Base-by-base conservation (phyloP, 2,329 filamentous ascomycete genomes). In the Aureobasidium mangrovei region DNA sequence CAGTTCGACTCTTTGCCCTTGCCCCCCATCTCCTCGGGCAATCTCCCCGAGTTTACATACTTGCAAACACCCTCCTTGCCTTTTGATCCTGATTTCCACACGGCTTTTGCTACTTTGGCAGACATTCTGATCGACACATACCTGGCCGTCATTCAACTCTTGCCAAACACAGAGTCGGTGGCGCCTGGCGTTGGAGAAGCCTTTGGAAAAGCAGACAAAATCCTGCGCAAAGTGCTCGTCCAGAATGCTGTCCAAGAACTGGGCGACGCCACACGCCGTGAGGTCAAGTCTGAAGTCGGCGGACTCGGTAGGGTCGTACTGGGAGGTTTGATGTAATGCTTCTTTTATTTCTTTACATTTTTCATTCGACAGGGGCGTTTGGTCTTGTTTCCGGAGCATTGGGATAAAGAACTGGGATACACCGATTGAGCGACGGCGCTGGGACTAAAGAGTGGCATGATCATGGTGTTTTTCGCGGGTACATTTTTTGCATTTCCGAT, bases 31-130 rank as follows among this genome's bases (percentile, higher is more conserved):
- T 76, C 89, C 27, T 73, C 87, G 40, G 85, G 86, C 0, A 89
- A 90, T 36, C 24, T 42, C 0, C 90, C 95, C 65, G 88, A 94
- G 64, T 98, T 96, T 68, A 82, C 83, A 0, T 84, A 91, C 67
- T 77, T 98, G 1, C 78, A 96, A 24, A 97, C 91, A n/a, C 93
- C 93, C 0, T 85, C 84, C 12, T 73, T 98, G 45, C 93, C 93
- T 0, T 98, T 98, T 65, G 91, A 97, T 60, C 93, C 93, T 0
- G 93, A 98, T 70, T 98, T 95, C 65, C 93, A 91, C 69, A 90
- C 94, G 72, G 96, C 91, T 0, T 97, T 97, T 72, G 86, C 90
- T 10, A 96, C 93, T 9, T 77, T 98, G 5, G 97, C 93, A 72
- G 93, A 98, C 66, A 88, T 95, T 3, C 74, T 98, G 58, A 94